Evolutionary conservation across 176 grass and related monocot genomes (phyloP).

Genomic region (Carex littledalei): DNA sequence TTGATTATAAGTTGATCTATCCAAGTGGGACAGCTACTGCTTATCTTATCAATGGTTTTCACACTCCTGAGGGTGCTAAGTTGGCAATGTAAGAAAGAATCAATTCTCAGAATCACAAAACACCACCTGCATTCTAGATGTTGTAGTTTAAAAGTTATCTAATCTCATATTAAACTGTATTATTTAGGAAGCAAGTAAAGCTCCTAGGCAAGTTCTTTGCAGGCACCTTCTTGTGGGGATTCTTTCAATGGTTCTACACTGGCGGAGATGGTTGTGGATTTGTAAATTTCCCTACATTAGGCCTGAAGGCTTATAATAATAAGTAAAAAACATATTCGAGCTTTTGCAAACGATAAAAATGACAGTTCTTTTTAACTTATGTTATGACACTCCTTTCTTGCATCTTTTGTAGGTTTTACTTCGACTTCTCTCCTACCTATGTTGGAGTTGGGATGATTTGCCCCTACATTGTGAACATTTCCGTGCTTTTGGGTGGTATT

Average conservation of each 20-base stretch:
- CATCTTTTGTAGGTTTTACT: slow-evolving; percentile 46
- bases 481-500: slow-evolving; percentile 52
- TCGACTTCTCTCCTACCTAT: slow-evolving; percentile 82
- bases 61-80: slow-evolving; percentile 58
- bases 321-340: slow-evolving; percentile 21
- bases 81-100: slow-evolving; percentile 42
- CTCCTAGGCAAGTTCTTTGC: slow-evolving; percentile 59
- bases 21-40: slow-evolving; percentile 85
- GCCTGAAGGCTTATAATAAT: slow-evolving; percentile 59
- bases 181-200: slow-evolving; percentile 65
- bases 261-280: slow-evolving; percentile 61
- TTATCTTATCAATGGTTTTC: slow-evolving; percentile 84
- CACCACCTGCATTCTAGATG: background rate
- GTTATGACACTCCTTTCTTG: background rate
- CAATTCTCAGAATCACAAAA: background rate
- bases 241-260: slow-evolving; percentile 95
- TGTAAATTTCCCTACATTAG: slow-evolving; percentile 44
- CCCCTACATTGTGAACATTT: slow-evolving; percentile 73
- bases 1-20: slow-evolving; percentile 89
- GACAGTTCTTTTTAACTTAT: background rate
- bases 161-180: slow-evolving; percentile 8
- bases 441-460: slow-evolving; percentile 90
- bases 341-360: background rate
- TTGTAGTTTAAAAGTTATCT: background rate
- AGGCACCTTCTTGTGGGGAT: slow-evolving; percentile 64